These are phyloP conservation scores for Leccinum variicolor DNA, from an alignment of 768 basidiomycete genomes.

Conservation along the genomic window DNA sequence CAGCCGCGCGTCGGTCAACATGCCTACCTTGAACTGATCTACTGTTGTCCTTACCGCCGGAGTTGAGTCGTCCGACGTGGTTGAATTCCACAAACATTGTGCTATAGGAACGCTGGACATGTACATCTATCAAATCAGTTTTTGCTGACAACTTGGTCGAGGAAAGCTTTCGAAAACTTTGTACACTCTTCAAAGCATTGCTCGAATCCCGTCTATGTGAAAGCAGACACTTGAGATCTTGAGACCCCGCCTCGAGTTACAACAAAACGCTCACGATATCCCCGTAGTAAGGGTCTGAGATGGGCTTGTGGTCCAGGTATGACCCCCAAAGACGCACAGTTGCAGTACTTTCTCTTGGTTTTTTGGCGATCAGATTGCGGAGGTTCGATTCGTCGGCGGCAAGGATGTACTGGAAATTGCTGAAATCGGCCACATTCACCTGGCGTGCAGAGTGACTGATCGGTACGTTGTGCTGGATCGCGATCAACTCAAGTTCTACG, in stretches of 20 bases:
- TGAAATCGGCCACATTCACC: constrained; percentile 64
- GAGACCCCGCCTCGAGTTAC: not conserved
- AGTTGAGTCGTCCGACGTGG: not conserved
- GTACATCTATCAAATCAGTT: constrained; percentile 8
- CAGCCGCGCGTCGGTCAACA: constrained; percentile 76
- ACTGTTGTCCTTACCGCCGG: not conserved
- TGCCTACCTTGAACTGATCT: constrained; percentile 67
- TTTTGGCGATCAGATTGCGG: constrained; percentile 51
- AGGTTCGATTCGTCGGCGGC: constrained; percentile 81
- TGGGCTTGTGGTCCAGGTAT: constrained; percentile 64
- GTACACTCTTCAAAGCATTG: constrained; percentile 75
- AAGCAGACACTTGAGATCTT: not conserved
- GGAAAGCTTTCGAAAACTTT: constrained; percentile 70
- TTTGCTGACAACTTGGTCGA: constrained; percentile 56
- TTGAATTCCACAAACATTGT: constrained; percentile 9
- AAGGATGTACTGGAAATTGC: constrained; percentile 76
- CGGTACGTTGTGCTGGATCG: constrained; percentile 62
- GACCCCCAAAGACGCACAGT: constrained; percentile 78
- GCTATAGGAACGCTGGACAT: not conserved
- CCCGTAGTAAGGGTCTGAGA: constrained; percentile 86
- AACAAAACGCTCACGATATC: constrained; percentile 44
- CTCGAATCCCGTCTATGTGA: constrained; percentile 65
- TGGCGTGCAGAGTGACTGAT: constrained; percentile 70
- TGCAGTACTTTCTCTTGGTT: constrained; percentile 54
- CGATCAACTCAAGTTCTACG: constrained; percentile 1